Conservation (phyloP, 345 rosid genomes). For the Bruguiera parviflora region DNA sequence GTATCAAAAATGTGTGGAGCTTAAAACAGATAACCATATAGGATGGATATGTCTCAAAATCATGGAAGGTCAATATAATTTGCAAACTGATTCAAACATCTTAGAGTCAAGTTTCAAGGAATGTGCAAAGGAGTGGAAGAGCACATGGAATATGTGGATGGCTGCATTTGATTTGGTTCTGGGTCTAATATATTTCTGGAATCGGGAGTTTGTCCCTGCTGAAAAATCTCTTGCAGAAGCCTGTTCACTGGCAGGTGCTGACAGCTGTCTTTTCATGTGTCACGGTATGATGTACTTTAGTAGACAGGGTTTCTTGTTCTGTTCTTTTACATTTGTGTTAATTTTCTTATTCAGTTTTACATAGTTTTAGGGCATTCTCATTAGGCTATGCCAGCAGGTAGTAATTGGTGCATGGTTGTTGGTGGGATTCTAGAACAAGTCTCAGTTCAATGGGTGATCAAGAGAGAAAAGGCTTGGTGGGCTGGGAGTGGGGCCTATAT, state of each 20-base stretch:
- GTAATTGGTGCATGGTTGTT: too few species aligned
- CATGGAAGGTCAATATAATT: constrained; percentile 55
- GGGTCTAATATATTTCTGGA: constrained; percentile 56
- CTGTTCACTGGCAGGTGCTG: constrained; percentile 48
- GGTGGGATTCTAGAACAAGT: too few species aligned
- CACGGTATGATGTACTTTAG: constrained; percentile 44
- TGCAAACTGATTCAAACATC: constrained; percentile 45
- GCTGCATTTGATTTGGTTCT: constrained; percentile 47
- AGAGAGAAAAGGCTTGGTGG: too few species aligned
- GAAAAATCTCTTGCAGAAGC: constrained; percentile 62
- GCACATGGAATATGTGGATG: constrained; percentile 58
- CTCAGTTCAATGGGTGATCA: too few species aligned
- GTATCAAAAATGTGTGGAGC: constrained; percentile 65
- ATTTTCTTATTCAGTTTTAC: neutral
- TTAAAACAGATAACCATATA: constrained; percentile 63
- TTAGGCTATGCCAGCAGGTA: too few species aligned
- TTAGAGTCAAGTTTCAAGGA: constrained; percentile 47
- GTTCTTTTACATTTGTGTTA: neutral
- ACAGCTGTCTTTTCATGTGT: constrained; percentile 72
- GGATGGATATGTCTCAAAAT: constrained; percentile 79
- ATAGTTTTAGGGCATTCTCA: too few species aligned
- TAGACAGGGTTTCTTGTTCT: neutral
- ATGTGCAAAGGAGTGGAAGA: constrained; percentile 38
- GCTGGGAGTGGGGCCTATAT: too few species aligned
- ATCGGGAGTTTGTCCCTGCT: constrained; percentile 51